Conservation (phyloP, 2,329 filamentous ascomycete genomes). For the Xylariales sp. region DNA sequence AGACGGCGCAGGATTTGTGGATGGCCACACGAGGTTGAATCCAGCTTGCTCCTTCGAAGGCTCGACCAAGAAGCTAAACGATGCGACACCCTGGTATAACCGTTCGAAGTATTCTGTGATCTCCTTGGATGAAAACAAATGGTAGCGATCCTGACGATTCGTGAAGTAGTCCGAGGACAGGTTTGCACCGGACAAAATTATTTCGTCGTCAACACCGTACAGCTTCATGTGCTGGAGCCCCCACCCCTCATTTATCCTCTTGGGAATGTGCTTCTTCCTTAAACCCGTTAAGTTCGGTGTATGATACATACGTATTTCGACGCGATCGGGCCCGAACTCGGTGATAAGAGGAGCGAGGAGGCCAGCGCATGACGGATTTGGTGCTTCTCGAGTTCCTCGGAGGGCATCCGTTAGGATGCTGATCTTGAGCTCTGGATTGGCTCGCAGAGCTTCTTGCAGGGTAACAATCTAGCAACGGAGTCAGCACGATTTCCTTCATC, state of each 20-base stretch:
- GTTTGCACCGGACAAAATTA: conserved; percentile 93
- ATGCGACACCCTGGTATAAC: conserved; percentile 73
- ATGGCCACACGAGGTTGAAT: conserved; percentile 69
- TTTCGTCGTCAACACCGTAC: conserved; percentile 91
- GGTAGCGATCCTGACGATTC: conserved; percentile 91
- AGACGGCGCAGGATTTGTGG: conserved; percentile 66
- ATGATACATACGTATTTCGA: conserved; percentile 96
- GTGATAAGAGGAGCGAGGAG: conserved; percentile 77
- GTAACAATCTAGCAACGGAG: conserved; percentile 59
- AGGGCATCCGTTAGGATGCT: conserved; percentile 90
- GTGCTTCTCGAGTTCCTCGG: conserved; percentile 86
- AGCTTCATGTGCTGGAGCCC: conserved; percentile 98
- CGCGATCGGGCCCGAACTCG: conserved; percentile 78
- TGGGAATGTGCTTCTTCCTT: conserved; percentile 78
- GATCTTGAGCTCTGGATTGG: conserved; percentile 72
- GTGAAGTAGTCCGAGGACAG: conserved; percentile 93
- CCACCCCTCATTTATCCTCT: conserved; percentile 95
- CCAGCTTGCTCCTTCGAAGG: conserved; percentile 54
- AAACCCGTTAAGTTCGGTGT: conserved; percentile 91
- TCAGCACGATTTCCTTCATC: conserved; percentile 10
- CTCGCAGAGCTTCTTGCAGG: conserved; percentile 67
- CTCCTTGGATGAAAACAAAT: conserved; percentile 75
- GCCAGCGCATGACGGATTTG: conserved; percentile 80
- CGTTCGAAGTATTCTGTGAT: conserved; percentile 78
- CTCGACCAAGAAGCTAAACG: conserved; percentile 75